Evolutionary conservation across 192 early-diverging fungal species (phyloP), one percentile per base, ranked within the genome.

Genomic region (Gamsiella multidivaricata): DNA sequence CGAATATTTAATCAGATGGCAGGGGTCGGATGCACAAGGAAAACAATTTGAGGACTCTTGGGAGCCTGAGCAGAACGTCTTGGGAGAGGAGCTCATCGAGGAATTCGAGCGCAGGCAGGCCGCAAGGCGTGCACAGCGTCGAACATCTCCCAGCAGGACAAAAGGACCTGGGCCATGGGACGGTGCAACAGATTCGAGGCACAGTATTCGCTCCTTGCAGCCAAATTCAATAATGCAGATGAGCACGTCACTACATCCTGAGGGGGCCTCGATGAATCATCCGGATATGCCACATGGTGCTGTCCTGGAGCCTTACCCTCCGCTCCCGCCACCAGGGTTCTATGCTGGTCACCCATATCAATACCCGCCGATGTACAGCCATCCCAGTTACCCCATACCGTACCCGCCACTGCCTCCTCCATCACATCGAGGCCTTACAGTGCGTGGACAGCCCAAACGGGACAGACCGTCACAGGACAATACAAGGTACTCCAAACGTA

Each of bases 11-110:
- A 64, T 78, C 31, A 31, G 61, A 49, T 78, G 74, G 74, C 65
- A 68, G 39, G 74, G 74, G 22, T 47, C 34, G 11, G 74, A 78
- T 50, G 33, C 51, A 3, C 42, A 78, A 3, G 74, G 74, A 20
- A 68, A 64, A 12, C 58, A 32, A 11, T 69, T 57, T 32, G 74
- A 78, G 26, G 61, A 78, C 29, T 41, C 74, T 3, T 78, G 74
- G 74, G 74, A 78, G 22, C 74, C 74, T 14, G 74, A 78, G 43
- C 43, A 63, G 17, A 69, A 78, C 23, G 41, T 78, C 2, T 36
- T 78, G n/a, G 74, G 74, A 3, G 65, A 64, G 46, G 74, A 78
- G 12, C 54, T 78, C 18, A 52, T 78, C 18, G 74, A 68, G 18
- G 74, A 78, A 20, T 78, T 58, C 46, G 74, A 78, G 17, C 65